phyloP scores from a whole-genome alignment of 208 protist species.

The Trypanosoma lewisi region DNA sequence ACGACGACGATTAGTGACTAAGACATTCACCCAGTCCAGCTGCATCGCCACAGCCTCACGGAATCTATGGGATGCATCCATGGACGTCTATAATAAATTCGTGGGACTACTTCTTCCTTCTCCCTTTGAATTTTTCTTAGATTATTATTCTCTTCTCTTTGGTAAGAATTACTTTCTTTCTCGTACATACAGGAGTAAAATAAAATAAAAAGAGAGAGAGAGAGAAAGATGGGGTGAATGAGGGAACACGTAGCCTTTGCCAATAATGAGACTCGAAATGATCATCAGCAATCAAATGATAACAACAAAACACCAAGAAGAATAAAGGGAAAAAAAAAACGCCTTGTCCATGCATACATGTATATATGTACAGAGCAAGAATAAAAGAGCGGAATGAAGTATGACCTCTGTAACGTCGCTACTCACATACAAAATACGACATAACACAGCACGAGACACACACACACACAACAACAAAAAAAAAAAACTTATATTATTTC shows the following conservation, averaged over 20 bases:
- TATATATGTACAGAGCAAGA: not conserved
- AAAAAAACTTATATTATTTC: too few relatives aligned
- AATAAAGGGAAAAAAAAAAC: constrained; percentile 10
- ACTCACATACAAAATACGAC: too few relatives aligned
- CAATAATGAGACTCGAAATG: too few relatives aligned
- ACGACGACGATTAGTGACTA: constrained; percentile 40
- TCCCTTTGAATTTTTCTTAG: too few relatives aligned
- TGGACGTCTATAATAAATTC: too few relatives aligned
- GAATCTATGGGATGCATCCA: constrained; percentile 29
- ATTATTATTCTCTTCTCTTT: not conserved
- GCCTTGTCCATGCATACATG: not conserved
- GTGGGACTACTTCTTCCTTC: too few relatives aligned
- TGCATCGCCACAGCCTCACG: constrained; percentile 54
- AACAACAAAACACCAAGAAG: constrained; percentile 2
- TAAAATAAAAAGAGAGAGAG: not conserved
- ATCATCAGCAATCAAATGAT: too few relatives aligned
- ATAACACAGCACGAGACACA: too few relatives aligned
- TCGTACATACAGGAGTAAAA: not conserved
- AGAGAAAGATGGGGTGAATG: too few relatives aligned
- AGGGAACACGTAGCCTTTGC: too few relatives aligned
- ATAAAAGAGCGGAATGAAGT: not conserved
- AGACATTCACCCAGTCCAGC: constrained; percentile 62
- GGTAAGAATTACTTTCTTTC: not conserved
- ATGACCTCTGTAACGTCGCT: not conserved
- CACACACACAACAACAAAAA: too few relatives aligned